Evolutionary conservation across 2,329 filamentous ascomycete genomes (phyloP).

Genomic region (Diaporthe amygdali): DNA sequence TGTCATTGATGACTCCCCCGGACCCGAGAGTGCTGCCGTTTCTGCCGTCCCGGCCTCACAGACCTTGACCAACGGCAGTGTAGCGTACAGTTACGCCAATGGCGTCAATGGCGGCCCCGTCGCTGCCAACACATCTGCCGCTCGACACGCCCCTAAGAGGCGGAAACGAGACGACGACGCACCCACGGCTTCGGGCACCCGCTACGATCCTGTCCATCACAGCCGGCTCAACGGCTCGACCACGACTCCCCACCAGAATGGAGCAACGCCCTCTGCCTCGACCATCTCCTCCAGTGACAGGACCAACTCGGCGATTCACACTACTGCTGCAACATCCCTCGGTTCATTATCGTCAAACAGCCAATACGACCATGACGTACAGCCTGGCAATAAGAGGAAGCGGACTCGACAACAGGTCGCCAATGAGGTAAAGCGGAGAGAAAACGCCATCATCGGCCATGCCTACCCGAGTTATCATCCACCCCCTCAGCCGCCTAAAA

Average conservation of each 20-base stretch:
- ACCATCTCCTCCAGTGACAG: constrained; percentile 79
- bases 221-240: constrained; percentile 71
- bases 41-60: constrained; percentile 40
- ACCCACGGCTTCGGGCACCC: constrained; percentile 35
- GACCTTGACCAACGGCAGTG: constrained; percentile 41
- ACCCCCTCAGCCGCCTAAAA: constrained; percentile 86
- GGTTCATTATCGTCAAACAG: constrained; percentile 69
- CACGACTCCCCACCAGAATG: constrained; percentile 72
- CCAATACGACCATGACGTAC: constrained; percentile 69
- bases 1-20: constrained; percentile 78
- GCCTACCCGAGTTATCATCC: constrained; percentile 82
- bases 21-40: constrained; percentile 49
- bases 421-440: constrained; percentile 80
- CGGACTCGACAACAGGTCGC: constrained; percentile 80
- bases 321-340: constrained; percentile 87
- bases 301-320: constrained; percentile 80
- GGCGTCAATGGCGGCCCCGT: constrained; percentile 32
- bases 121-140: constrained; percentile 30
- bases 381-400: constrained; percentile 88
- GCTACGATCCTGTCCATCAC: constrained; percentile 75
- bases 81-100: constrained; percentile 38
- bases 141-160: constrained; percentile 71
- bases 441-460: constrained; percentile 73
- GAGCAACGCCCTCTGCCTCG: constrained; percentile 65
- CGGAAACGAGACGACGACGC: constrained; percentile 69